A percentile compares a stretch with the other conserved stretches of the same genome.
Evolutionary conservation across 768 basidiomycete genomes (phyloP).

Genomic region (Trametes cinnabarina): DNA sequence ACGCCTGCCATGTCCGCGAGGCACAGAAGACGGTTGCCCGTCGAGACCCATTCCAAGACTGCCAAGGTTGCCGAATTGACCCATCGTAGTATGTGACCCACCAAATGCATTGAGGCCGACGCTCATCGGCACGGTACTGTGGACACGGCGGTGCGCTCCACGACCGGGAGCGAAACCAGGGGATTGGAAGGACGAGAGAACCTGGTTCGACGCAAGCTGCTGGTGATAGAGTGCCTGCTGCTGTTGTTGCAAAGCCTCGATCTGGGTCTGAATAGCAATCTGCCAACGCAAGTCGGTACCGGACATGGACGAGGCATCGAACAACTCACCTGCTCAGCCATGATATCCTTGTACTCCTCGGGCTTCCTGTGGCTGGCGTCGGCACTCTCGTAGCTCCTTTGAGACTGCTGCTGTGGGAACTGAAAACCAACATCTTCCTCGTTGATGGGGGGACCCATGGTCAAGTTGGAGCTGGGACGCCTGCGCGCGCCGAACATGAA

Average conservation of each 20-base stretch:
- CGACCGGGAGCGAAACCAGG: conserved; percentile 69
- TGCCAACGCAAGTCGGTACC: conserved; percentile 27
- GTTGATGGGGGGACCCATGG: conserved; percentile 65
- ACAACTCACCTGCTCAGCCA: conserved; percentile 90
- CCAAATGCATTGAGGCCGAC: conserved; percentile 43
- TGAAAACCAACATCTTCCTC: conserved; percentile 83
- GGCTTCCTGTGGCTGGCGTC: conserved; percentile 48
- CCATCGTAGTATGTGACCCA: conserved; percentile 56
- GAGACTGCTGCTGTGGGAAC: conserved; percentile 71
- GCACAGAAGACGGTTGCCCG: conserved; percentile 61
- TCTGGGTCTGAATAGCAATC: conserved; percentile 89
- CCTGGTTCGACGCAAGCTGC: conserved; percentile 84
- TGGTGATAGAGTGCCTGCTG: conserved; percentile 89
- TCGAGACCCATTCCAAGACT: conserved; percentile 54
- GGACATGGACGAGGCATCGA: background rate
- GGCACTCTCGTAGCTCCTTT: conserved; percentile 33
- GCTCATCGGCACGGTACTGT: conserved; percentile 74
- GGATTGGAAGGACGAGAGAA: conserved; percentile 72
- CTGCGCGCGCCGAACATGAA: conserved; percentile 83
- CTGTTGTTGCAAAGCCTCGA: conserved; percentile 86
- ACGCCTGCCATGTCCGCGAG: conserved; percentile 82
- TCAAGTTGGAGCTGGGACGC: conserved; percentile 45
- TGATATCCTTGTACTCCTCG: conserved; percentile 72
- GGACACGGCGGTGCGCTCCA: conserved; percentile 72
- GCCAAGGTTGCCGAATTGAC: conserved; percentile 60